Base-by-base conservation (phyloP, 2,329 filamentous ascomycete species). In the Fusarium proliferatum region DNA sequence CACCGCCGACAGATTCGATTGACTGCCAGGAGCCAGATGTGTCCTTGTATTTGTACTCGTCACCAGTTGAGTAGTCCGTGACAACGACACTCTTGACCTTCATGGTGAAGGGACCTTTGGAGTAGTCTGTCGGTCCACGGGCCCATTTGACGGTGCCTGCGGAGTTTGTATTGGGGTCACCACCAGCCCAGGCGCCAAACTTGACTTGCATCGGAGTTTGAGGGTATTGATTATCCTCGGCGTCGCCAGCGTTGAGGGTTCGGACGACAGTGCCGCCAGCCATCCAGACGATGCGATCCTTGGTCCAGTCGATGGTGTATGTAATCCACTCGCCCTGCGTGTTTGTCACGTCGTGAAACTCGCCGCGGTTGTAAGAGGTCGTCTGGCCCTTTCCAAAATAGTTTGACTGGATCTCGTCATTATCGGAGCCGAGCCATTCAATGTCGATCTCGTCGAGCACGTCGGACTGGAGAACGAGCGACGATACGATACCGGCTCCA, bases 151-250 rank as follows among this genome's bases (percentile, higher is more conserved):
- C 94, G 21, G 96, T 98, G 65, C 96, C 96, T 19, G 87, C 81
- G 2, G 91, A 80, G 82, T 98, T 98, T 71, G 73, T 72, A 76
- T 86, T 87, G 2, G 94, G 84, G 82, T 98, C 96, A 76, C 96
- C 96, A 79, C 95, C 96, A 60, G 94, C 91, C 96, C 96, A 99
- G 64, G 93, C 86, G 69, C 96, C 96, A 77, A 98, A 91, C 83
- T 96, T 97, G 84, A 98, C 85, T 83, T 95, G 93, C 94, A 97
- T 97, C 8, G 96, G 96, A 2, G 95, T 95, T 84, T 99, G 96
- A 12, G 96, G 96, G 80, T 97, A 99, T 82, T 97, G 93, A 71
- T 87, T 87, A 62, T 86, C 80, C 69, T 92, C 89, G 67, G 95
- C 93, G 59, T 93, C 91, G 56, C 84, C 86, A 45, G 90, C 89